Conservation (phyloP, 225 moss, liverwort and hornwort species). For the Neckera pumila region DNA sequence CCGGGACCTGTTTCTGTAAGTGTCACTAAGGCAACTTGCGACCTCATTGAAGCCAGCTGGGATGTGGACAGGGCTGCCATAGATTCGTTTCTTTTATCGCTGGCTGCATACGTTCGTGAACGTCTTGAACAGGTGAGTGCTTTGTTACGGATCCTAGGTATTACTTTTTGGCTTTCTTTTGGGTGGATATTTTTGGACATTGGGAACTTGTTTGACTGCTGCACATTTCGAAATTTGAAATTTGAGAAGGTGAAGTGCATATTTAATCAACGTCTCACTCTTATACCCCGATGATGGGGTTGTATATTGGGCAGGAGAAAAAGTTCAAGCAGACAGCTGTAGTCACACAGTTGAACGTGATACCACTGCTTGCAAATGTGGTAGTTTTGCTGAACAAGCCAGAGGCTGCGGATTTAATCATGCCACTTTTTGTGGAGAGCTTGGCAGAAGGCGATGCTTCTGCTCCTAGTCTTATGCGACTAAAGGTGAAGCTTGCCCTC, state of each 20-base stretch:
- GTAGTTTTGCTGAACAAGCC: conserved; percentile 53
- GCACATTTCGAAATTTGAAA: neutral
- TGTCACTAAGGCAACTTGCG: conserved; percentile 42
- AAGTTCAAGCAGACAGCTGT: conserved; percentile 38
- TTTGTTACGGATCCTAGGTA: neutral
- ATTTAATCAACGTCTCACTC: neutral
- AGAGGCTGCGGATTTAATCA: conserved; percentile 64
- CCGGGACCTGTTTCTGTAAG: conserved; percentile 42
- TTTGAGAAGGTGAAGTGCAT: neutral
- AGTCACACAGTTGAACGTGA: conserved; percentile 66
- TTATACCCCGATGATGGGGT: neutral
- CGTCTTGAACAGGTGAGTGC: conserved; percentile 50
- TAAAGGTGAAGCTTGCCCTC: conserved; percentile 39
- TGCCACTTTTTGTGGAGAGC: conserved; percentile 76
- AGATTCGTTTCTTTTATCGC: conserved; percentile 68
- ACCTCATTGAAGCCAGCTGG: conserved; percentile 63
- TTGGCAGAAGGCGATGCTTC: conserved; percentile 80
- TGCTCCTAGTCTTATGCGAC: conserved; percentile 56
- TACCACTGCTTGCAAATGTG: conserved; percentile 66
- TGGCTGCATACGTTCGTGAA: conserved; percentile 71
- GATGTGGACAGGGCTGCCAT: conserved; percentile 59
- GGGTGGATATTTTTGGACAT: neutral
- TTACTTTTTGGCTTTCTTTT: neutral
- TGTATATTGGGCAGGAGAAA: conserved; percentile 40
- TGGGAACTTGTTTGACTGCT: neutral